phyloP scores from a whole-genome alignment of 345 rosid species.

The Angophora floribunda region DNA sequence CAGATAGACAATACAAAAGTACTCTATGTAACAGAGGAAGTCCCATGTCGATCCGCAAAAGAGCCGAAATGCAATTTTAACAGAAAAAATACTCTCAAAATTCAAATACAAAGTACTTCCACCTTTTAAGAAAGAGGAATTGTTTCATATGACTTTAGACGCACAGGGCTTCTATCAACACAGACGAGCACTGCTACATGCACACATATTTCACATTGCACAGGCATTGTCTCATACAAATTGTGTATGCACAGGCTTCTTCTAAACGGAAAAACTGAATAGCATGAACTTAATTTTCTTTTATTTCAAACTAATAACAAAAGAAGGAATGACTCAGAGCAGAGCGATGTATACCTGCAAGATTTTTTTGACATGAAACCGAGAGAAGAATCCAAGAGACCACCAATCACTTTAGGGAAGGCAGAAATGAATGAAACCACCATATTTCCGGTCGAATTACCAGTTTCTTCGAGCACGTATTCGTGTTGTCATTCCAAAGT shows the following conservation, averaged over 20 bases:
- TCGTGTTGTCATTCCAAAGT: not conserved
- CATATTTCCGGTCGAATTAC: slow-evolving; percentile 16
- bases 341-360: slow-evolving; percentile 25
- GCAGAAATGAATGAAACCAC: slow-evolving; percentile 34
- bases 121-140: not conserved
- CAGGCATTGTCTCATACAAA: not conserved
- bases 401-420: slow-evolving; percentile 10
- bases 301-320: not conserved
- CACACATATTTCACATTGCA: not conserved
- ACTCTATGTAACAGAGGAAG: not conserved
- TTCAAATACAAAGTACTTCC: not conserved
- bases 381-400: slow-evolving; percentile 38
- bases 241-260: not conserved
- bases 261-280: not conserved
- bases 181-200: not conserved
- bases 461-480: not conserved
- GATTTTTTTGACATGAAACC: slow-evolving; percentile 48
- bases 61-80: slow-evolving; percentile 11
- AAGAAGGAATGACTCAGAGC: not conserved
- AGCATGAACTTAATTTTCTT: not conserved
- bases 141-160: not conserved
- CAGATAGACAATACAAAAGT: slow-evolving; percentile 41
- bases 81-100: not conserved
- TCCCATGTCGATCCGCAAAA: slow-evolving; percentile 45
- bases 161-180: not conserved